Evolutionary conservation across 2,329 filamentous ascomycete species (phyloP).

Genomic region (Fusarium odoratissimum): DNA sequence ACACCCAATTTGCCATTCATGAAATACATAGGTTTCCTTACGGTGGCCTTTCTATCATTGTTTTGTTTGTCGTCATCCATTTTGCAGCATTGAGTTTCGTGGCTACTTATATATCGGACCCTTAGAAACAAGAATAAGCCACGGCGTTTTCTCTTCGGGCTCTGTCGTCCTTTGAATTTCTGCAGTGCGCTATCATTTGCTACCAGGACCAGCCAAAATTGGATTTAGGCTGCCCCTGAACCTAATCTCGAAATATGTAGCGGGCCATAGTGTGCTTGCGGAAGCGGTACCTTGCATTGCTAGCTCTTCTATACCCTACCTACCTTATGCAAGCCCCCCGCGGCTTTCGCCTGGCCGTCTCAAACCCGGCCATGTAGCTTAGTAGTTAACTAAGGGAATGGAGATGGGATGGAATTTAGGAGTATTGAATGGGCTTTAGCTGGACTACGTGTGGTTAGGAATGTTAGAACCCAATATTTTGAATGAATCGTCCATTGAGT

Average conservation of each 20-base stretch:
- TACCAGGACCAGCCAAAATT: conserved; percentile 6
- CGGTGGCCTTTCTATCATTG: background rate
- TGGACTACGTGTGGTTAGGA: background rate
- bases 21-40: background rate
- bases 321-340: conserved; percentile 31
- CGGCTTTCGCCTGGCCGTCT: conserved; percentile 30
- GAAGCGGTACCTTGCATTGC: conserved; percentile 37
- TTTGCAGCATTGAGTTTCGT: background rate
- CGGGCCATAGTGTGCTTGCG: conserved; percentile 21
- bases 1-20: background rate
- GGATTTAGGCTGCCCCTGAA: conserved; percentile 27
- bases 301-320: conserved; percentile 5
- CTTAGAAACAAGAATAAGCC: conserved; percentile 20
- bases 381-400: background rate
- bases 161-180: conserved; percentile 8
- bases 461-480: background rate
- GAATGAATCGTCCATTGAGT: background rate
- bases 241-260: conserved; percentile 26
- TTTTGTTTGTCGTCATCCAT: conserved; percentile 10
- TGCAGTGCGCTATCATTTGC: conserved; percentile 10
- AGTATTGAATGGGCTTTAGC: conserved; percentile 18
- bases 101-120: conserved; percentile 3
- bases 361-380: conserved; percentile 27
- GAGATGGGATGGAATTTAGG: conserved; percentile 21
- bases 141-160: conserved; percentile 13